Percentiles rank a stretch among this genome's conserved stretches.
Conservation (phyloP, 805 yeast genomes). For the Yarrowia phangngaensis region DNA sequence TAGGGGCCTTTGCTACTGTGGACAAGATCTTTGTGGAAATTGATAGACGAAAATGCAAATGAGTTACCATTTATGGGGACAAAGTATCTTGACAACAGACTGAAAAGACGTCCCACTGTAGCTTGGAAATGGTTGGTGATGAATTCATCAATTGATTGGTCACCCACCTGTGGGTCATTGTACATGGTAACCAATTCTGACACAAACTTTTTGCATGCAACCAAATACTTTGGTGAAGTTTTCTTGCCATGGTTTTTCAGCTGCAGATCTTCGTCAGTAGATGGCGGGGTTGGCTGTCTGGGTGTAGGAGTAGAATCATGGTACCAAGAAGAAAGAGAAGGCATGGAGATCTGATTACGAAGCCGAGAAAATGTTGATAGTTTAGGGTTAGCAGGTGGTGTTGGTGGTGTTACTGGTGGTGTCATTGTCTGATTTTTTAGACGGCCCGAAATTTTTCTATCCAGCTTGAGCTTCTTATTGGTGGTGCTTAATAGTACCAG, state of each 20-base stretch:
- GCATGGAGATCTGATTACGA: constrained; percentile 23
- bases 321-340: constrained; percentile 17
- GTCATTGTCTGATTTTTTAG: too few species aligned
- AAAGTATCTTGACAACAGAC: constrained; percentile 2
- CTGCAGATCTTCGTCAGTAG: constrained; percentile 5
- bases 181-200: neutral
- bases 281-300: constrained; percentile 3
- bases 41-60: constrained; percentile 3
- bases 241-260: neutral
- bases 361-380: constrained; percentile 15
- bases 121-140: constrained; percentile 16
- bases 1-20: constrained; percentile 4
- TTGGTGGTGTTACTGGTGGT: too few species aligned
- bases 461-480: neutral
- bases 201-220: constrained; percentile 4
- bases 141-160: constrained; percentile 11
- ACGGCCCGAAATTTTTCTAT: too few species aligned
- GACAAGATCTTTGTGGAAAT: constrained; percentile 7
- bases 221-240: neutral
- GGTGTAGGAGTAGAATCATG: neutral
- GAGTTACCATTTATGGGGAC: constrained; percentile 3
- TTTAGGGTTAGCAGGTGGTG: too few species aligned
- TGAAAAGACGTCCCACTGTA: neutral
- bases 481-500: neutral
- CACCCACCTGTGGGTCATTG: constrained; percentile 17